Evolutionary conservation across 108 stramenopile genomes (phyloP).

Genomic region (Mayamaea pseudoterrestris): DNA sequence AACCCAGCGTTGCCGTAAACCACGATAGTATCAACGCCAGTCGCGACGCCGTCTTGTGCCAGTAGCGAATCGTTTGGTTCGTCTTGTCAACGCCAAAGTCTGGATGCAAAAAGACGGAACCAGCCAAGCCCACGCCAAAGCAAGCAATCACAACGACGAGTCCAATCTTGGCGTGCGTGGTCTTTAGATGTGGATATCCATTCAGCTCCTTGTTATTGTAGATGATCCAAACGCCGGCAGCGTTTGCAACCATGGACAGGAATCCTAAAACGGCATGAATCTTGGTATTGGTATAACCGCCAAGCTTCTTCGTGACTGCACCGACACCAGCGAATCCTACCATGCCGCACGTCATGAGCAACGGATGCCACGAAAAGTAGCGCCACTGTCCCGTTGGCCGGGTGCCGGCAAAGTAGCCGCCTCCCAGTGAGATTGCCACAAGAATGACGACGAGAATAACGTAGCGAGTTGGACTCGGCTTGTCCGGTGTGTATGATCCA

Average conservation of each 20-base stretch:
- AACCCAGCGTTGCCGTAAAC: slow-evolving; percentile 42
- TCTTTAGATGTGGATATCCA: slow-evolving; percentile 44
- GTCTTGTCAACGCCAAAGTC: slow-evolving; percentile 76
- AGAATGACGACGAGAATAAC: slow-evolving; percentile 9
- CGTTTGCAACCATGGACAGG: slow-evolving; percentile 25
- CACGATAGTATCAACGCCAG: slow-evolving; percentile 36
- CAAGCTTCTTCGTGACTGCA: slow-evolving; percentile 60
- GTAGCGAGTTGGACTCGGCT: slow-evolving; percentile 1
- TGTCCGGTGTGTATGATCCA: too few relatives aligned
- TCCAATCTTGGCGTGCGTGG: slow-evolving; percentile 45
- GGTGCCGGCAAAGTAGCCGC: slow-evolving; percentile 26
- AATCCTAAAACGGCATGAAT: slow-evolving; percentile 57
- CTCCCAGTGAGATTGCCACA: slow-evolving; percentile 8
- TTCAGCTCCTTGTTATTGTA: slow-evolving; percentile 60
- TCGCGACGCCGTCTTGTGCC: slow-evolving; percentile 48
- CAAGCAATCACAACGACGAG: slow-evolving; percentile 23
- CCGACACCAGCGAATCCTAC: slow-evolving; percentile 56
- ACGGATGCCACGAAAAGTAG: slow-evolving; percentile 66
- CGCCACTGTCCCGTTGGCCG: slow-evolving; percentile 51
- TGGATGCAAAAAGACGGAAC: slow-evolving; percentile 65
- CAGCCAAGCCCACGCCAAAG: slow-evolving; percentile 37
- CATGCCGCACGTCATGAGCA: slow-evolving; percentile 69
- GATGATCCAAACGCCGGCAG: slow-evolving; percentile 54
- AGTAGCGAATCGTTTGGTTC: slow-evolving; percentile 45
- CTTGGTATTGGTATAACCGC: slow-evolving; percentile 78